Percentiles rank a stretch among this genome's conserved stretches.
Evolutionary conservation across 1,284 basidiomycete genomes (phyloP).

Genomic region (Pisolithus thermaeus): DNA sequence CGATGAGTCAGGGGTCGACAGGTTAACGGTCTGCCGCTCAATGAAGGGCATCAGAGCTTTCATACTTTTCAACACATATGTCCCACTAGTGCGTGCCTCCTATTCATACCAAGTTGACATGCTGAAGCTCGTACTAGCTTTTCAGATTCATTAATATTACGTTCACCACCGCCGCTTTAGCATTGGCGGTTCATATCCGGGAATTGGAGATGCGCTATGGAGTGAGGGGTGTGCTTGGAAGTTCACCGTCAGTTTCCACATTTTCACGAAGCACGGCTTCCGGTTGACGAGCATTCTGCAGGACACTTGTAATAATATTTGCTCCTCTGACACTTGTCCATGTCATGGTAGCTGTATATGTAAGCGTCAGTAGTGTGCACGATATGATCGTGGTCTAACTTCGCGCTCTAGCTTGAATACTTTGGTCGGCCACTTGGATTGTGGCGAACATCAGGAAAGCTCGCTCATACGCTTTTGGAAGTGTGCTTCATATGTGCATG

Average conservation of each 20-base stretch:
- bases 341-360: constrained; percentile 80
- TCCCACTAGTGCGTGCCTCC: constrained; percentile 56
- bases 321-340: constrained; percentile 81
- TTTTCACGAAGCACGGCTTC: constrained; percentile 7
- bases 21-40: constrained; percentile 35
- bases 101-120: constrained; percentile 13
- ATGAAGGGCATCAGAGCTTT: constrained; percentile 55
- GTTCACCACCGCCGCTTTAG: constrained; percentile 77
- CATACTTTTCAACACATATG: constrained; percentile 66
- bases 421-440: constrained; percentile 86
- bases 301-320: constrained; percentile 83
- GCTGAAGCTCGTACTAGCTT: constrained; percentile 45
- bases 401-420: constrained; percentile 68
- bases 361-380: constrained; percentile 31
- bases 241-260: constrained; percentile 61
- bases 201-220: constrained; percentile 45
- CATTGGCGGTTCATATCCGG: constrained; percentile 73
- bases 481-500: constrained; percentile 88
- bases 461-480: constrained; percentile 75
- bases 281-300: constrained; percentile 28
- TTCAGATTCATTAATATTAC: constrained; percentile 82
- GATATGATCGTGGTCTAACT: constrained; percentile 6
- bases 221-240: constrained; percentile 69
- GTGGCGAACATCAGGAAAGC: constrained; percentile 80
- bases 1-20: constrained; percentile 27